A percentile compares a stretch with the other conserved stretches of the same genome.
phyloP scores from a whole-genome alignment of 1,139 yeast species.

The Diutina siamensis region DNA sequence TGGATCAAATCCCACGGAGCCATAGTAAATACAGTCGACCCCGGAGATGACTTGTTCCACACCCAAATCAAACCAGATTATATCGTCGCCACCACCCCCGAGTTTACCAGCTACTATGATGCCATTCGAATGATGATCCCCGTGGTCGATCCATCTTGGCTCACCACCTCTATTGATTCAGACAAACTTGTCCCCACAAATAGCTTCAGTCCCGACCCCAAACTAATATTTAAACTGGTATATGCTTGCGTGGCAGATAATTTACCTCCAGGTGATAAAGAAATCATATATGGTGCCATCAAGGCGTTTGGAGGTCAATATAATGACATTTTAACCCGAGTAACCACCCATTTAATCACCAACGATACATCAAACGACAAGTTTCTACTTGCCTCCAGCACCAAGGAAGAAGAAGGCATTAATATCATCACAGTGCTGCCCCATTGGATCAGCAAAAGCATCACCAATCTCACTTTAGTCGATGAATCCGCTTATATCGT shows the following conservation, averaged over 20 bases:
- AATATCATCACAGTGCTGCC: conserved; percentile 59
- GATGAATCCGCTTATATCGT: conserved; percentile 45
- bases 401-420: conserved; percentile 9
- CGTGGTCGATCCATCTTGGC: conserved; percentile 57
- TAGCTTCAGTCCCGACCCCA: conserved; percentile 58
- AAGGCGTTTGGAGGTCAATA: conserved; percentile 67
- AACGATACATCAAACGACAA: conserved; percentile 40
- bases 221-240: conserved; percentile 48
- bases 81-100: conserved; percentile 8
- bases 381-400: conserved; percentile 28
- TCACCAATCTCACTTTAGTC: conserved; percentile 38
- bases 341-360: conserved; percentile 72
- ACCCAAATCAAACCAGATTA: conserved; percentile 1
- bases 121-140: conserved; percentile 42
- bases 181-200: conserved; percentile 9
- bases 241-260: conserved; percentile 52
- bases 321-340: conserved; percentile 49
- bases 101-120: conserved; percentile 7
- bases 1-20: too few relatives aligned
- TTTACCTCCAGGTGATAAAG: conserved; percentile 48
- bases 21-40: too few relatives aligned
- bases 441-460: conserved; percentile 65
- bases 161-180: conserved; percentile 34
- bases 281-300: conserved; percentile 54
- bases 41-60: too few relatives aligned